phyloP scores from a whole-genome alignment of 768 basidiomycete species.

The Suillus cothurnatus region DNA sequence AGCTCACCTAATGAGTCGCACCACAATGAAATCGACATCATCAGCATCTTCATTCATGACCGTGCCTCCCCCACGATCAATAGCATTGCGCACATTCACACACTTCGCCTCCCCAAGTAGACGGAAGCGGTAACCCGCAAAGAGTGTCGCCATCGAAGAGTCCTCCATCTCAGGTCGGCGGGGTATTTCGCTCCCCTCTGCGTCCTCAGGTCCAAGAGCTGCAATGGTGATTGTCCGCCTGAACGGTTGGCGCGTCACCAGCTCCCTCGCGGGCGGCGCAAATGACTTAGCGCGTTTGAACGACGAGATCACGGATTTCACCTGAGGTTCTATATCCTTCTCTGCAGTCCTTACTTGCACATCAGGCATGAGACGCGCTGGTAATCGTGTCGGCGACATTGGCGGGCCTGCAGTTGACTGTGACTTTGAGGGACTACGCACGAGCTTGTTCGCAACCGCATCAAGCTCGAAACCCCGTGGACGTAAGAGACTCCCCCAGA shows the following conservation, averaged over 20 bases:
- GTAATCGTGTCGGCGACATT: slow-evolving; percentile 20
- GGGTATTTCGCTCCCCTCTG: slow-evolving; percentile 19
- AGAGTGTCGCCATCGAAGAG: slow-evolving; percentile 37
- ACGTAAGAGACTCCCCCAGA: slow-evolving; percentile 72
- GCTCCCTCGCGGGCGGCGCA: slow-evolving; percentile 39
- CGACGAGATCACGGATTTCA: slow-evolving; percentile 47
- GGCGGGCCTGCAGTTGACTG: slow-evolving; percentile 25
- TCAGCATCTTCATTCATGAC: slow-evolving; percentile 45
- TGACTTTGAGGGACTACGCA: slow-evolving; percentile 61
- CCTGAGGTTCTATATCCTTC: slow-evolving; percentile 16
- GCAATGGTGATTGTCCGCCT: slow-evolving; percentile 40
- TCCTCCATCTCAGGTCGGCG: slow-evolving; percentile 2
- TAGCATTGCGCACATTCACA: slow-evolving; percentile 55
- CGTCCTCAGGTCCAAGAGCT: slow-evolving; percentile 17
- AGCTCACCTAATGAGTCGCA: slow-evolving; percentile 71
- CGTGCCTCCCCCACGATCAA: slow-evolving; percentile 62
- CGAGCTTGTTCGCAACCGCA: slow-evolving; percentile 46
- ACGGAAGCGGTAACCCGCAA: slow-evolving; percentile 57
- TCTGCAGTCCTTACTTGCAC: slow-evolving; percentile 17
- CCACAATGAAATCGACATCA: slow-evolving; percentile 65
- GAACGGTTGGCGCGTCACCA: slow-evolving; percentile 45
- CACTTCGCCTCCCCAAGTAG: slow-evolving; percentile 70
- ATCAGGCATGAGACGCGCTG: slow-evolving; percentile 10
- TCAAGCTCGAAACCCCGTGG: slow-evolving; percentile 67
- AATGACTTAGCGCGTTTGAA: slow-evolving; percentile 71